Evolutionary conservation across 495 filamentous ascomycete genomes (phyloP).

Genomic region (Annulohypoxylon stygium): DNA sequence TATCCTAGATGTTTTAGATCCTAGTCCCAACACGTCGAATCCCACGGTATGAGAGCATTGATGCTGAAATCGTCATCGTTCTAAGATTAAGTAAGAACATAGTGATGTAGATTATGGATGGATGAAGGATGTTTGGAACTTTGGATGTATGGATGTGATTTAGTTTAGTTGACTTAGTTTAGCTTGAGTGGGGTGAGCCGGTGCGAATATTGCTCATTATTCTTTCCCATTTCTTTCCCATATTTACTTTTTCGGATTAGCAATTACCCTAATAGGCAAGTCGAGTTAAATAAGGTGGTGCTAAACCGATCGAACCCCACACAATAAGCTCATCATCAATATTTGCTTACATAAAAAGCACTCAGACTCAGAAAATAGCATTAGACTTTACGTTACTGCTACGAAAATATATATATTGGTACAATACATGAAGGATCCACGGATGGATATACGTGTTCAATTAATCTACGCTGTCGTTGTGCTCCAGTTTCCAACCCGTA

Average conservation of each 20-base stretch:
- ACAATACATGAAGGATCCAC: no score
- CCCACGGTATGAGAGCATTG: neutral
- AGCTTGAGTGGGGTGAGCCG: neutral
- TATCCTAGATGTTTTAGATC: neutral
- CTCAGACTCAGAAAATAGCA: neutral
- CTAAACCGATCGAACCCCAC: slow-evolving; percentile 1
- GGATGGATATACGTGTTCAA: no score
- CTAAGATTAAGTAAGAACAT: neutral
- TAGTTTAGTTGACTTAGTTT: neutral
- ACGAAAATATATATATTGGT: no score
- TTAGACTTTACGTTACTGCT: no score
- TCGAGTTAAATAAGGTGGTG: neutral
- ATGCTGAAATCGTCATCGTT: slow-evolving; percentile 1
- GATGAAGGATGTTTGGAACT: no score
- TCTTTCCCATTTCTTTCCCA: neutral
- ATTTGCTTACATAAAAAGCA: neutral
- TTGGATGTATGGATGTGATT: no score
- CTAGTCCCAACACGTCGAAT: neutral
- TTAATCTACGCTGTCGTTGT: no score
- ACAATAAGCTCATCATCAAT: neutral
- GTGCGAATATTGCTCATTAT: neutral
- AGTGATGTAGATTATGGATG: neutral
- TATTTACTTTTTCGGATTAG: neutral
- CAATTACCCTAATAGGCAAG: neutral
- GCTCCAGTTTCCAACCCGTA: no score